Evolutionary conservation across 169 alveolate genomes (phyloP), one percentile per base, ranked within the genome.

Genomic region (Condylostoma magnum): DNA sequence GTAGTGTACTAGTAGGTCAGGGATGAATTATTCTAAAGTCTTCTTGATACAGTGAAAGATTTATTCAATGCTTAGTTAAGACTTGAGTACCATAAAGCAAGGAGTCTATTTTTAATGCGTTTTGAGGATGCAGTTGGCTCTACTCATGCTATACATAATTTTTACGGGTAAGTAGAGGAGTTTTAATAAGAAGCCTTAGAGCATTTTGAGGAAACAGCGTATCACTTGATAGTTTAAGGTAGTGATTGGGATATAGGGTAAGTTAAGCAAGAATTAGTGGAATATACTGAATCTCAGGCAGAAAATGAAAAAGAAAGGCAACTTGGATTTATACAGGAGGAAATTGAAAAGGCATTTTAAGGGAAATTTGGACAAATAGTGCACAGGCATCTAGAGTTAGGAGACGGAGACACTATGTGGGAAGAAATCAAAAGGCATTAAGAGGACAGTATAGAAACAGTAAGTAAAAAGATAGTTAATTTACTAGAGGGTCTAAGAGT

Each of bases 111-210:
- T n/a, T n/a, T n/a, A n/a, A n/a, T n/a, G n/a, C n/a, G n/a, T n/a
- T n/a, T n/a, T n/a, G n/a, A n/a, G n/a, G n/a, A n/a, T n/a, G n/a
- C n/a, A n/a, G n/a, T n/a, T n/a, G n/a, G n/a, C n/a, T n/a, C n/a
- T n/a, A n/a, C n/a, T n/a, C n/a, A n/a, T n/a, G n/a, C n/a, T n/a
- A n/a, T n/a, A n/a, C n/a, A n/a, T n/a, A n/a, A n/a, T n/a, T n/a
- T n/a, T n/a, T n/a, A n/a, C n/a, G n/a, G n/a, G n/a, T 22, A 2
- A 0, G 43, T 36, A 41, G 2, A 2, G n/a, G 71, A 47, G 25
- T 5, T 27, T 3, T 55, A 75, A 37, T 69, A 71, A 33, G 65
- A 50, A 30, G 48, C 66, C 44, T 51, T 87, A 27, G 67, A 63
- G 41, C 67, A 54, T 2, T 58, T 75, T 50, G 72, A 57, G 46